Percentiles rank a stretch among this genome's conserved stretches.
These are phyloP conservation scores for Blumeria hordei DNA, from an alignment of 2,329 filamentous ascomycete species.

Conservation along the genomic window DNA sequence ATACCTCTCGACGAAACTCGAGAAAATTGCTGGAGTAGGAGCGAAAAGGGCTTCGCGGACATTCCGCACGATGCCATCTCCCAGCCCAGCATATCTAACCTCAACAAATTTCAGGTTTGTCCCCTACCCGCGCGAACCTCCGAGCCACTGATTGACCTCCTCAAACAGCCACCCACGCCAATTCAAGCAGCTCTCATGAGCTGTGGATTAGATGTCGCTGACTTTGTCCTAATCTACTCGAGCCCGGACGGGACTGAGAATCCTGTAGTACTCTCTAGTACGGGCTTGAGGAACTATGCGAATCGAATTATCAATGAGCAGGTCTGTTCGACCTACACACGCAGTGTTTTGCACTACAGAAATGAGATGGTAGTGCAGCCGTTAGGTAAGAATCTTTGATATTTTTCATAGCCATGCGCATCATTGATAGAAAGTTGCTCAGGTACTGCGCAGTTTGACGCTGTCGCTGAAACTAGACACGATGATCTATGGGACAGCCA, in stretches of 20 bases:
- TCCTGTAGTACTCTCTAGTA: background rate
- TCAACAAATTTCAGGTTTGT: background rate
- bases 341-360: background rate
- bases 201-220: background rate
- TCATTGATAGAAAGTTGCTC: no score
- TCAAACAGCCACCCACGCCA: background rate
- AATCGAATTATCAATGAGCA: background rate
- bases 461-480: slow-evolving; percentile 3
- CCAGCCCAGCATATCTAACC: background rate
- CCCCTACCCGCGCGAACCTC: background rate
- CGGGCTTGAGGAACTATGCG: background rate
- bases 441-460: no score
- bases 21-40: slow-evolving; percentile 3
- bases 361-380: background rate
- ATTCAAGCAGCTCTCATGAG: background rate
- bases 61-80: slow-evolving; percentile 4
- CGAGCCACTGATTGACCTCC: background rate
- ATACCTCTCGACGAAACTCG: slow-evolving; percentile 6
- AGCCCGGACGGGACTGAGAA: background rate
- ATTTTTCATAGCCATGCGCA: background rate
- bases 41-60: slow-evolving; percentile 8
- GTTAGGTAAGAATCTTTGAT: background rate
- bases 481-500: background rate
- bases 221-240: background rate
- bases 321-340: background rate